Conservation (phyloP, 306 rosid genomes). For the Medicago ruthenica region DNA sequence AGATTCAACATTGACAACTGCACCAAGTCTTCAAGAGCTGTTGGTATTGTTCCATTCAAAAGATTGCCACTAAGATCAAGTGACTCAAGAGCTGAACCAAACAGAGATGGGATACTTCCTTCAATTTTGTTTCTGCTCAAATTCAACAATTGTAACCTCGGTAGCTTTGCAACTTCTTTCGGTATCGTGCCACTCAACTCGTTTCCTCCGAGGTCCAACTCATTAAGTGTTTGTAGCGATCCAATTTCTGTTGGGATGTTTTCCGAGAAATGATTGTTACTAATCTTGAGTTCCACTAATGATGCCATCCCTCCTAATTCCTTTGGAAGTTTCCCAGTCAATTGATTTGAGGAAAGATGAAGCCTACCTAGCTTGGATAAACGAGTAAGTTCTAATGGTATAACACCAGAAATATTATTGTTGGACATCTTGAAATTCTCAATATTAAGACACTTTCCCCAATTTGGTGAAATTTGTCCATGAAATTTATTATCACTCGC, state of each 20-base stretch:
- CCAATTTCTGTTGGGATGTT: constrained; percentile 41
- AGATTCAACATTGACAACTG: constrained; percentile 49
- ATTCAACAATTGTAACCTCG: constrained; percentile 10
- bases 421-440: constrained; percentile 10
- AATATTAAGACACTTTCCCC: constrained; percentile 40
- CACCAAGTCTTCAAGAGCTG: constrained; percentile 40
- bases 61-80: constrained; percentile 57
- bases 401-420: constrained; percentile 46
- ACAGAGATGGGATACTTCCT: constrained; percentile 41
- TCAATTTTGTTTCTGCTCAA: constrained; percentile 42
- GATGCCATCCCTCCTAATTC: constrained; percentile 37
- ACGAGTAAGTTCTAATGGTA: constrained; percentile 37
- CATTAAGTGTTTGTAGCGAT: background rate
- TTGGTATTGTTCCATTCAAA: constrained; percentile 44
- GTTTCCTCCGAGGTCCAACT: constrained; percentile 41
- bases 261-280: constrained; percentile 32
- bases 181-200: constrained; percentile 45
- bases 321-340: constrained; percentile 50
- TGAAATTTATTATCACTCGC: constrained; percentile 46
- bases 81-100: constrained; percentile 34
- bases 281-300: background rate
- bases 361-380: constrained; percentile 29
- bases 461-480: constrained; percentile 45
- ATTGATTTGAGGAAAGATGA: constrained; percentile 46
- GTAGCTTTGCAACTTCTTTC: background rate